Evolutionary conservation across 306 rosid species (phyloP), one percentile per base, ranked within the genome.

Genomic region (Fragaria ananassa): DNA sequence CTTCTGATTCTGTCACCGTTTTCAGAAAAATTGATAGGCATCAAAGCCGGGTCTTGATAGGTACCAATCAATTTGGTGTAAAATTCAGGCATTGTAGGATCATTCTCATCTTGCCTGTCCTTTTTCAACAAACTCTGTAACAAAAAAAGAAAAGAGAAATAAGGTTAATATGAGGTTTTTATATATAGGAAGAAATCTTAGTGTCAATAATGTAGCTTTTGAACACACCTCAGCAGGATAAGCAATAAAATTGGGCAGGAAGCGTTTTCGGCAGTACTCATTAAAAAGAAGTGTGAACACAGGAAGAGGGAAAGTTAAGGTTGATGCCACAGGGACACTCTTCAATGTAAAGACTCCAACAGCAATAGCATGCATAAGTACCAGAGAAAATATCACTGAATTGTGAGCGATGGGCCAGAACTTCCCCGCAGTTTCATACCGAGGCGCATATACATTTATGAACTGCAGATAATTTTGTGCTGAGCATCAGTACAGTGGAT

Each of bases 341-440:
- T 95, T 95, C 79, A 86, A 63, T 23, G 99, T 84, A 81, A 95
- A 95, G 70, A 92, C 85, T 90, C 99, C 99, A 80, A 86, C 86
- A 6, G 99, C 99, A 82, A 95, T 92, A 58, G 88, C 85, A 56
- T 92, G 99, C 99, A 90, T 92, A 84, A 95, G 97, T 34, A 92
- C 85, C 61, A 95, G 89, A 74, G 97, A 92, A 80, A 95, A 91
- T 81, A 95, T 90, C 86, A 80, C 87, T 29, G 96, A 88, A 68
- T 86, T 85, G 86, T 95, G 99, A 69, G 86, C 95, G 14, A 81
- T 81, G 13, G 99, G 99, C 99, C 99, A 95, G 74, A 85, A 92
- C 81, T 86, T 88, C 83, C 99, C 99, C 0, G 93, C 99, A 31
- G 93, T 90, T 82, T 90, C 99, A 78, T 79, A 91, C 81, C 51